These are phyloP conservation scores for Ophioceras dolichostomum DNA, from an alignment of 2,329 filamentous ascomycete species.

Conservation along the genomic window DNA sequence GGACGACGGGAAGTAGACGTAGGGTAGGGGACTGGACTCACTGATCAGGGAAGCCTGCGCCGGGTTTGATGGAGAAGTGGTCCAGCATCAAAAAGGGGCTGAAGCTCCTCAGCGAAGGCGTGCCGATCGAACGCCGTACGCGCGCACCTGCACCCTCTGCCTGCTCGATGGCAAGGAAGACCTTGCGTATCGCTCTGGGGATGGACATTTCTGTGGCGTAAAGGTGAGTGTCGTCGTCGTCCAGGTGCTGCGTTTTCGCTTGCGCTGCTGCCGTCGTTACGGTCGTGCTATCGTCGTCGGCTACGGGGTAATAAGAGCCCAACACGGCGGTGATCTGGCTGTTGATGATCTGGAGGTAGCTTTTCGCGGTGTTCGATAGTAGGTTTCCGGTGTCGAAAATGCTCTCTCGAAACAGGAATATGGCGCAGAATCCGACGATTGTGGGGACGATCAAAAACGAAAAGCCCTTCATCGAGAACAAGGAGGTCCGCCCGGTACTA, in stretches of 20 bases:
- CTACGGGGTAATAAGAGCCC: no score
- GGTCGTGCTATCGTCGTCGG: not conserved
- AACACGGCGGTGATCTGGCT: conserved; percentile 5
- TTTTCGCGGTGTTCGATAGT: no score
- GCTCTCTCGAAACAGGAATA: conserved; percentile 19
- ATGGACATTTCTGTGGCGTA: conserved; percentile 45
- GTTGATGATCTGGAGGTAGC: conserved; percentile 6
- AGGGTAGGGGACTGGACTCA: conserved; percentile 13
- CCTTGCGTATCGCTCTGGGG: conserved; percentile 66
- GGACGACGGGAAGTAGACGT: not conserved
- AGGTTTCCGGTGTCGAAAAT: no score
- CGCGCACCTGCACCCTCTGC: conserved; percentile 78
- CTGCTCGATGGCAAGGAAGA: conserved; percentile 76
- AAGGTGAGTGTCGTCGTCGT: conserved; percentile 10
- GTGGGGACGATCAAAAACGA: conserved; percentile 24
- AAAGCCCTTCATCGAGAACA: conserved; percentile 23
- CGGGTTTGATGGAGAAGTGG: conserved; percentile 70
- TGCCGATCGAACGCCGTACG: conserved; percentile 81
- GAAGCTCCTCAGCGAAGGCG: conserved; percentile 70
- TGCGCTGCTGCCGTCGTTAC: not conserved
- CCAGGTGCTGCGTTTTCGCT: not conserved
- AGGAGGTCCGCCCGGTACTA: no score
- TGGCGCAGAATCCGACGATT: conserved; percentile 23
- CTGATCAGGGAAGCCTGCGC: conserved; percentile 86
- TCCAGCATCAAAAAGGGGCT: conserved; percentile 95